phyloP scores from a whole-genome alignment of 2,329 filamentous ascomycete genomes.

The Tolypocladium nubicola region DNA sequence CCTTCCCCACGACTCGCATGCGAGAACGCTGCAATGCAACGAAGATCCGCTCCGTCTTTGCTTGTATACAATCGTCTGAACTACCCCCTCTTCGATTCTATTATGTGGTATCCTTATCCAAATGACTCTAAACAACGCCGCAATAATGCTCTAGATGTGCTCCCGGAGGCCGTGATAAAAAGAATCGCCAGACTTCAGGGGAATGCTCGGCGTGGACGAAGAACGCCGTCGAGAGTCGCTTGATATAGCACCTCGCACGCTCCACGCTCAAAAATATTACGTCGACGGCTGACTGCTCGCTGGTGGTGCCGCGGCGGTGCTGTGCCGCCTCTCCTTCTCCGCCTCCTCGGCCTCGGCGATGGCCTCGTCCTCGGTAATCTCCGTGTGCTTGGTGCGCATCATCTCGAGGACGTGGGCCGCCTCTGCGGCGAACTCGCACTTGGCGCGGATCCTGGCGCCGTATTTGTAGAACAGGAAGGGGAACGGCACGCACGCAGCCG shows the following conservation, averaged over 20 bases:
- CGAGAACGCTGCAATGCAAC: not conserved
- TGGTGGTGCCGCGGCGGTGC: not conserved
- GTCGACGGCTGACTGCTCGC: not conserved
- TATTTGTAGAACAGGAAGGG: conserved; percentile 71
- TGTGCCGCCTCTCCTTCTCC: conserved; percentile 13
- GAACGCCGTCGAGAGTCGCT: not conserved
- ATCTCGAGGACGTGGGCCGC: conserved; percentile 48
- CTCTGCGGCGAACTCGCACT: conserved; percentile 60
- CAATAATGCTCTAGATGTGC: not conserved
- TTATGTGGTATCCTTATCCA: not conserved
- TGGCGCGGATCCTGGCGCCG: conserved; percentile 49
- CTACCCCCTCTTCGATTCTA: not conserved
- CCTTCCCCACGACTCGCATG: not conserved
- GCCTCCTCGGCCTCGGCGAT: conserved; percentile 11
- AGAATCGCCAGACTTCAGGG: not conserved
- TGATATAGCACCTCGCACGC: not conserved
- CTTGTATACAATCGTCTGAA: not conserved
- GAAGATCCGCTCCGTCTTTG: not conserved
- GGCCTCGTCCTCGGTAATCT: conserved; percentile 17
- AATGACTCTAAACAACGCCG: not conserved
- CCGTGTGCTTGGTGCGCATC: conserved; percentile 23
- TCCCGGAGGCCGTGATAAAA: not conserved
- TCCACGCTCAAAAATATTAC: not conserved
- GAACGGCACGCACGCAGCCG: conserved; percentile 60
- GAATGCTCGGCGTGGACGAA: not conserved